phyloP scores from a whole-genome alignment of 1,284 basidiomycete species.

The Sporisorium reilianum region DNA sequence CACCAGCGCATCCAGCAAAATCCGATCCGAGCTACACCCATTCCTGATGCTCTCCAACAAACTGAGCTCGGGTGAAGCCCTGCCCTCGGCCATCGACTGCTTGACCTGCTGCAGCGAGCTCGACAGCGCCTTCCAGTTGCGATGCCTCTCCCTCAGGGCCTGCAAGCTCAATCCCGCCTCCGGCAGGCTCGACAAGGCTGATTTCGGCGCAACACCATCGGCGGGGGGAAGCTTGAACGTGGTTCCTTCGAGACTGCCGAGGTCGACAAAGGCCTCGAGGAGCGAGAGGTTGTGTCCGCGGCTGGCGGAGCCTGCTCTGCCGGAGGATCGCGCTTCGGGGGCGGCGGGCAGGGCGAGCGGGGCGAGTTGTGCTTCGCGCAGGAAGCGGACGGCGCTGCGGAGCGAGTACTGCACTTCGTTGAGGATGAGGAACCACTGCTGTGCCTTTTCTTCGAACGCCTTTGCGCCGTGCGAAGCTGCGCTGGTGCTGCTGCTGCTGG shows the following conservation, averaged over 20 bases:
- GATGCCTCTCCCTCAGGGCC: constrained; percentile 35
- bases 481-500: background rate
- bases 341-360: constrained; percentile 29
- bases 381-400: constrained; percentile 33
- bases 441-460: constrained; percentile 45
- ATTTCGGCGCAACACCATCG: background rate
- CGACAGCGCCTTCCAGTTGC: constrained; percentile 45
- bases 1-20: constrained; percentile 36
- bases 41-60: constrained; percentile 32
- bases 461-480: constrained; percentile 22
- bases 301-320: constrained; percentile 40
- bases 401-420: constrained; percentile 55
- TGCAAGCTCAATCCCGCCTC: constrained; percentile 37
- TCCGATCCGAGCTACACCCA: constrained; percentile 25
- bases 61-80: constrained; percentile 6
- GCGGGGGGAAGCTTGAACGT: constrained; percentile 40
- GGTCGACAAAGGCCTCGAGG: constrained; percentile 47
- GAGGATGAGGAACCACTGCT: constrained; percentile 53
- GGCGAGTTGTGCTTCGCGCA: constrained; percentile 42
- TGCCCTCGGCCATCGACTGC: constrained; percentile 2
- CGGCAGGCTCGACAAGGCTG: constrained; percentile 11
- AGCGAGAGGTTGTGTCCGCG: constrained; percentile 43
- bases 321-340: constrained; percentile 27
- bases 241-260: constrained; percentile 30
- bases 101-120: constrained; percentile 36